These are phyloP conservation scores for Micromonas commoda DNA, from an alignment of 139 green algal genomes.

Conservation along the genomic window DNA sequence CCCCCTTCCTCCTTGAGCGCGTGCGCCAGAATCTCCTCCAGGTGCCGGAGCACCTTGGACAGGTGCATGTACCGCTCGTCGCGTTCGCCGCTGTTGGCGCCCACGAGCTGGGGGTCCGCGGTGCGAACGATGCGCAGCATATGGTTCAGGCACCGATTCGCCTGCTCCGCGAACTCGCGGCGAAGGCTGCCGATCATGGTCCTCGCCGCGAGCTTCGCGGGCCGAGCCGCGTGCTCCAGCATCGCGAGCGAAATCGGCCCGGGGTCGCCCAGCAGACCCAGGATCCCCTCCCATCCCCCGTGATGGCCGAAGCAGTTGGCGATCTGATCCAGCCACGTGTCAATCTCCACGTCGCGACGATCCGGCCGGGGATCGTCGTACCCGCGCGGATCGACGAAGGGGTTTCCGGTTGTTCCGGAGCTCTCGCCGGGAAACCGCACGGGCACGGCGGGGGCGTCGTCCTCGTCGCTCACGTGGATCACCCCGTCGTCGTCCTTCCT, in stretches of 20 bases:
- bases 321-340: neutral
- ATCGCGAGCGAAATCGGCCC: neutral
- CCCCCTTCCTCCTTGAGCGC: neutral
- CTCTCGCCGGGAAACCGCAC: too few species aligned
- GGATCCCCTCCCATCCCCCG: neutral
- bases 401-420: neutral
- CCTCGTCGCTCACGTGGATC: neutral
- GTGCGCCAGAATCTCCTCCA: too few species aligned
- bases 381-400: conserved; percentile 1
- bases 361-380: neutral
- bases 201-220: neutral
- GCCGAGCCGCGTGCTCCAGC: too few species aligned
- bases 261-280: neutral
- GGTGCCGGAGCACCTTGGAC: neutral
- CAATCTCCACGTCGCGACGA: neutral
- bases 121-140: neutral
- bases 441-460: too few species aligned
- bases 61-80: neutral
- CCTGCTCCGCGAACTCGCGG: neutral
- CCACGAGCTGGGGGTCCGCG: neutral
- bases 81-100: neutral
- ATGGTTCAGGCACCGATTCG: neutral
- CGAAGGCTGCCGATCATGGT: neutral
- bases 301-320: neutral
- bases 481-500: neutral